A percentile compares a stretch with the other conserved stretches of the same genome.
phyloP scores from a whole-genome alignment of 352 stramenopile species.

The Globisporangium spiculum region DNA sequence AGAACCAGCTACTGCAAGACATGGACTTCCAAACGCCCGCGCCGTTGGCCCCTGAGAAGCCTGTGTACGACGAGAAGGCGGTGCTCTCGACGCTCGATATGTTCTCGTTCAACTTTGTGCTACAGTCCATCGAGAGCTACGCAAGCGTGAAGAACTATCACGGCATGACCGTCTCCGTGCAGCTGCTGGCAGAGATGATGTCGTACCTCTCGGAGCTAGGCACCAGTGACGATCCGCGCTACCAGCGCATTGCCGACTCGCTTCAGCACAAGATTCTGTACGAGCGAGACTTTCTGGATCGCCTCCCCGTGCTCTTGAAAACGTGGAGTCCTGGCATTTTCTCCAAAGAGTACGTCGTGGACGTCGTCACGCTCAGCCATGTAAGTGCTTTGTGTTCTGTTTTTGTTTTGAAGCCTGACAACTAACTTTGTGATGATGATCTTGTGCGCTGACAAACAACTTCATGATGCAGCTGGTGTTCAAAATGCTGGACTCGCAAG shows the following conservation, averaged over 20 bases:
- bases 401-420: neutral
- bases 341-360: conserved; percentile 57
- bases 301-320: conserved; percentile 76
- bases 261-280: conserved; percentile 89
- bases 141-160: conserved; percentile 76
- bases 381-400: conserved; percentile 30
- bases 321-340: conserved; percentile 73
- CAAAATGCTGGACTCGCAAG: conserved; percentile 82
- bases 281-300: conserved; percentile 84
- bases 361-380: conserved; percentile 86
- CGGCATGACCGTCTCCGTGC: conserved; percentile 77
- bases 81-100: conserved; percentile 86
- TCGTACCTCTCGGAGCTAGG: conserved; percentile 74
- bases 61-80: conserved; percentile 71
- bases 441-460: neutral
- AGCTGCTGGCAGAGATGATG: conserved; percentile 85
- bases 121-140: conserved; percentile 87
- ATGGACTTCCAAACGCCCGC: conserved; percentile 50
- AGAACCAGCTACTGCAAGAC: conserved; percentile 42
- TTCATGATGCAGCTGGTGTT: conserved; percentile 64
- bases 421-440: conserved; percentile 6
- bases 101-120: conserved; percentile 90
- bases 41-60: conserved; percentile 38
- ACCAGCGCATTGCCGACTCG: conserved; percentile 79
- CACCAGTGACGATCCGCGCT: conserved; percentile 68